These are phyloP conservation scores for Fusarium newnesense DNA, from an alignment of 2,329 filamentous ascomycete genomes.

Conservation along the genomic window DNA sequence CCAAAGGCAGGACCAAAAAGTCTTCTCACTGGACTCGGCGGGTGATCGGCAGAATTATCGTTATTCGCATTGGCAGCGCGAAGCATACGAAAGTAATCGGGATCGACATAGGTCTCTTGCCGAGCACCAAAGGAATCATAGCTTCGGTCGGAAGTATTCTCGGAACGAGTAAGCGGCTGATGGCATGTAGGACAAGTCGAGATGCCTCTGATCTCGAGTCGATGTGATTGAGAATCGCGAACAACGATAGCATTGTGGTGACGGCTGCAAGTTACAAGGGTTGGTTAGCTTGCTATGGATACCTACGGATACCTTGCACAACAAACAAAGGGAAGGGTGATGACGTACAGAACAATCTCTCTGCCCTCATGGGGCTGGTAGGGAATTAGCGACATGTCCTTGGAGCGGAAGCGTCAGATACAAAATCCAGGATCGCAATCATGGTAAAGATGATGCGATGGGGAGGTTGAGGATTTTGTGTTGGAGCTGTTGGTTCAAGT, in stretches of 20 bases:
- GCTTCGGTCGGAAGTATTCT: constrained; percentile 59
- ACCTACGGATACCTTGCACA: not conserved
- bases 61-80: constrained; percentile 60
- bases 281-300: constrained; percentile 12
- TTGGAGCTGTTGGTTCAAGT: not conserved
- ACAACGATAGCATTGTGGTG: constrained; percentile 94
- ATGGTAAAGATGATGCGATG: constrained; percentile 32
- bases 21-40: constrained; percentile 65
- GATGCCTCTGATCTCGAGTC: constrained; percentile 82
- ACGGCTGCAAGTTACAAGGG: constrained; percentile 74
- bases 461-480: constrained; percentile 1
- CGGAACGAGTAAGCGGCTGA: constrained; percentile 67
- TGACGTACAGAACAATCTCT: constrained; percentile 81
- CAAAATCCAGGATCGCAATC: constrained; percentile 37
- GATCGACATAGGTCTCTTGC: constrained; percentile 80
- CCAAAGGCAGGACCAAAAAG: constrained; percentile 59
- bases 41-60: constrained; percentile 57
- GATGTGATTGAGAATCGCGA: constrained; percentile 84
- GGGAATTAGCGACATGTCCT: constrained; percentile 75
- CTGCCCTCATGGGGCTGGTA: constrained; percentile 78
- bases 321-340: constrained; percentile 49
- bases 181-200: constrained; percentile 93
- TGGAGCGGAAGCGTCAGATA: constrained; percentile 28
- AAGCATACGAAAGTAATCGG: constrained; percentile 96
- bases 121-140: constrained; percentile 57